phyloP scores from a whole-genome alignment of 2,329 filamentous ascomycete genomes.

The Clarireedia sp. region DNA sequence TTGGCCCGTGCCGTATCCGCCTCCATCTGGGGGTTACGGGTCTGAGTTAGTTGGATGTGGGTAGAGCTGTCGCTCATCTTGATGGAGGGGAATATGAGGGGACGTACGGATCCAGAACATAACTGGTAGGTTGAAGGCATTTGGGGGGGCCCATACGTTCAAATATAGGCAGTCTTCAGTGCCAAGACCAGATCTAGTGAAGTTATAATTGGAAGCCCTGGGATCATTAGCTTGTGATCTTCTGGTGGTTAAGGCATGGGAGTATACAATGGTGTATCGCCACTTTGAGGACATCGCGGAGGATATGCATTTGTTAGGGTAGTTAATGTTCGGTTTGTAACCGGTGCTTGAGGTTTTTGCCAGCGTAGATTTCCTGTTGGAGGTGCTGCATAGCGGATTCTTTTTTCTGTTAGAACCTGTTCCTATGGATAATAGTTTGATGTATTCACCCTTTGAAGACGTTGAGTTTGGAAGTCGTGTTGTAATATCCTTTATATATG shows the following conservation, averaged over 20 bases:
- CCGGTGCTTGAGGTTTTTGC: conserved; percentile 31
- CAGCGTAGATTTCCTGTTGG: conserved; percentile 36
- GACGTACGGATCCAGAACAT: conserved; percentile 32
- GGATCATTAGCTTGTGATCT: not conserved
- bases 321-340: conserved; percentile 14
- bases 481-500: conserved; percentile 36
- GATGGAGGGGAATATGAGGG: not conserved
- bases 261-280: conserved; percentile 7
- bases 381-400: conserved; percentile 35
- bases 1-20: conserved; percentile 23
- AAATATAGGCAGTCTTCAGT: conserved; percentile 33
- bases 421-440: not conserved
- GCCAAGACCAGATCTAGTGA: conserved; percentile 12
- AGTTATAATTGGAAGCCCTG: conserved; percentile 10
- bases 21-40: conserved; percentile 29
- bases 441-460: conserved; percentile 37
- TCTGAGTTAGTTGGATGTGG: conserved; percentile 4
- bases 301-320: conserved; percentile 25
- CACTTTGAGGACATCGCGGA: conserved; percentile 30
- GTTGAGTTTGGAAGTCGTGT: conserved; percentile 34
- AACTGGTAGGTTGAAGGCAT: conserved; percentile 31
- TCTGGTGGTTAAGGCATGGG: not conserved
- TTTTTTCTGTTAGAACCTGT: not conserved
- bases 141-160: conserved; percentile 33
- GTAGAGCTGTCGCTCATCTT: conserved; percentile 15